These are phyloP conservation scores for Flaveria floridana DNA, from an alignment of 140 eudicot genomes.

Conservation along the genomic window DNA sequence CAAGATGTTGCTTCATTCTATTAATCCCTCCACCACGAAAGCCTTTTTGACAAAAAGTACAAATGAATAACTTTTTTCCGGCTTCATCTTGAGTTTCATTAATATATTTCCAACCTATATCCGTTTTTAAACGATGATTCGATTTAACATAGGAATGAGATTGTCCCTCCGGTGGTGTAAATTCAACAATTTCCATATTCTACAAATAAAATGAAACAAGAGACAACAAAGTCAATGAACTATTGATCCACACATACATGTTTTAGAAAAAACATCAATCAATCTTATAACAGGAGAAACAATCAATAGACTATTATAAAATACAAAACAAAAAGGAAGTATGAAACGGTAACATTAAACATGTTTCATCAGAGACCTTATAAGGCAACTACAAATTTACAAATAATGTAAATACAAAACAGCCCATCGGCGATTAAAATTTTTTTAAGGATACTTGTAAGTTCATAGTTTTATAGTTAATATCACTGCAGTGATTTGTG, in stretches of 20 bases:
- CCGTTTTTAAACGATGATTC: constrained; percentile 9
- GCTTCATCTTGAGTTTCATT: constrained; percentile 14
- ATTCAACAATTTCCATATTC: constrained; percentile 1
- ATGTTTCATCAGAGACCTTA: not conserved
- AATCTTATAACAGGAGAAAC: not conserved
- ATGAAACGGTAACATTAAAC: not conserved
- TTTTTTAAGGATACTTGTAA: not conserved
- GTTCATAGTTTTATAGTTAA: not conserved
- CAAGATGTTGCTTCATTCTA: constrained; percentile 24
- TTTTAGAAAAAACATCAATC: not conserved
- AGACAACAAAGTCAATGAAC: constrained; percentile 14
- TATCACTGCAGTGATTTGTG: not conserved
- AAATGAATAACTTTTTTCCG: constrained; percentile 3
- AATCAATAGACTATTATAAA: not conserved
- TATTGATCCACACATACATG: not conserved
- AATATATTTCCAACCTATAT: constrained; percentile 16
- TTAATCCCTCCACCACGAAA: constrained; percentile 23
- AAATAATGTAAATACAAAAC: not conserved
- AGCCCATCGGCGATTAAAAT: not conserved
- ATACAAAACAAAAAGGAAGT: not conserved
- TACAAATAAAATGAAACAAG: constrained; percentile 17
- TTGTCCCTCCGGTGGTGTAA: not conserved
- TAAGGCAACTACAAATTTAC: not conserved
- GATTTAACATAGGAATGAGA: not conserved
- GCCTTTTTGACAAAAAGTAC: constrained; percentile 15